Percentiles rank a stretch among this genome's conserved stretches.
Evolutionary conservation across 2,329 filamentous ascomycete genomes (phyloP).

Genomic region (Penicillium sclerotiorum): DNA sequence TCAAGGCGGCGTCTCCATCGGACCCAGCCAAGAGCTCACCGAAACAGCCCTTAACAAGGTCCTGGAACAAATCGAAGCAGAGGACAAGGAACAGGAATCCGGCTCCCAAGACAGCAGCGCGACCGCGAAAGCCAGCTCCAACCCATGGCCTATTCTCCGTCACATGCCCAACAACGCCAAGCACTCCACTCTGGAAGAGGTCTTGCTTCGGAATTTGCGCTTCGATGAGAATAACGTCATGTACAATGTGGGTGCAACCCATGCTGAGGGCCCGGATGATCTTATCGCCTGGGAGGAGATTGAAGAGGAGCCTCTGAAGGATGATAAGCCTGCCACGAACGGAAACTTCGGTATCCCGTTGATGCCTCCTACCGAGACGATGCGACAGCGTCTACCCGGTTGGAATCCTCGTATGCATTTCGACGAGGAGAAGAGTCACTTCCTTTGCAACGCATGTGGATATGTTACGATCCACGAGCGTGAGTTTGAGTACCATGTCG

Average conservation of each 20-base stretch:
- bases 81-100: too few relatives aligned
- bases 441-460: slow-evolving; percentile 40
- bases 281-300: slow-evolving; percentile 1
- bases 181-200: neutral
- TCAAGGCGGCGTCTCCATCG: too few relatives aligned
- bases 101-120: too few relatives aligned
- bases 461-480: slow-evolving; percentile 25
- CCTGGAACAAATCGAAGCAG: too few relatives aligned
- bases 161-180: neutral
- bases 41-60: too few relatives aligned
- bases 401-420: neutral
- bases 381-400: neutral
- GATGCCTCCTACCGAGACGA: neutral
- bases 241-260: neutral
- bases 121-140: too few relatives aligned
- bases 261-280: neutral
- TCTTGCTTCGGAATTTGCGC: neutral
- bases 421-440: slow-evolving; percentile 13
- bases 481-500: slow-evolving; percentile 39
- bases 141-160: neutral
- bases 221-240: neutral
- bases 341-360: neutral
- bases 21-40: too few relatives aligned
- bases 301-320: neutral
- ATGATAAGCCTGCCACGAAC: neutral